Base-by-base conservation (phyloP, 345 rosid genomes). In the Eucalyptus victrix region DNA sequence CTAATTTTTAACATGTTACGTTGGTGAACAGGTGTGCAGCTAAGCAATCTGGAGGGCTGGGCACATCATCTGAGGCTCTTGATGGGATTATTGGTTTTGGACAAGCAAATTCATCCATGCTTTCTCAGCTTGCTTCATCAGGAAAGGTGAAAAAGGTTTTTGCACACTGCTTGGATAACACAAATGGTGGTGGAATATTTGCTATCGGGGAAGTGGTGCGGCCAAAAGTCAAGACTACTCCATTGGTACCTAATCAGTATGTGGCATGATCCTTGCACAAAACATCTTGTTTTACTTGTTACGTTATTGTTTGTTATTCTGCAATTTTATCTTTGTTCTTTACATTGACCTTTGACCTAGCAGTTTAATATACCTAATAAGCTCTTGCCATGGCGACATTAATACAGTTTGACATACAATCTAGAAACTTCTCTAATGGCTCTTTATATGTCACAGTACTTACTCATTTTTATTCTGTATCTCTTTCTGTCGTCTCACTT, bases 41-140 rank as follows among this genome's bases (percentile, higher is more conserved):
- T 90, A 91, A 91, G 89, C 99, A 95, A 91, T 95, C 99, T 40
- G 99, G 98, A 60, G 95, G 93, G 58, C 92, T 96, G 53, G 95
- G 94, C 37, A 56, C 93, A 32, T 91, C 97, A 16, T 45, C 90
- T 58, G 94, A 92, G 7, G 99, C 99, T 90, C 92, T 96, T 90
- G 99, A 97, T 91, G 99, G 99, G 28, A 94, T 97, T 88, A 89
- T 97, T 92, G 99, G 99, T 69, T 95, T 97, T 90, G 99, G 99
- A 83, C 97, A 97, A 90, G 87, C 97, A 87, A 96, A 95, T 89
- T 93, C 99, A 60, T 97, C 99, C 87, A 81, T 97, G 90, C 90
- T 97, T 91, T 96, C 99, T 80, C 99, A 97, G 94, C 94, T 97
- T 85, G 95, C 99, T 89, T 90, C 94, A 2, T 89, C 95, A 18